Evolutionary conservation across 768 basidiomycete species (phyloP).

Genomic region (Cantharellus anzutake): DNA sequence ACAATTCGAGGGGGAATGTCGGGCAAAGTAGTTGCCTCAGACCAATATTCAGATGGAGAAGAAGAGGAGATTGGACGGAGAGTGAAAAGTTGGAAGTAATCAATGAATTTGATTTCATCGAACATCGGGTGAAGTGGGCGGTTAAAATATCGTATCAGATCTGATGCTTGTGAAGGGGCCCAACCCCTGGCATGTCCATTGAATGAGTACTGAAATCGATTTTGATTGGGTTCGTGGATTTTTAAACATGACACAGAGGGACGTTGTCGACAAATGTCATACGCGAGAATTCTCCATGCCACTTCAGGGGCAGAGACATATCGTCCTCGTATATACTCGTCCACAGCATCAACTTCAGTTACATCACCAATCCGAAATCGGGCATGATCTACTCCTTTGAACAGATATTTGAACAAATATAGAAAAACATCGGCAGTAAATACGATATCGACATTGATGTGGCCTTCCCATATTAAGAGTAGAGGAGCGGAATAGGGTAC

Average conservation of each 20-base stretch:
- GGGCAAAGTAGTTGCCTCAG: background rate
- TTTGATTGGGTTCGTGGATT: background rate
- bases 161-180: background rate
- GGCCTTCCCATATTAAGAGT: conserved; percentile 2
- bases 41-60: background rate
- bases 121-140: background rate
- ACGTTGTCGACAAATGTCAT: conserved; percentile 1
- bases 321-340: conserved; percentile 4
- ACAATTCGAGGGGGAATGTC: background rate
- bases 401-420: conserved; percentile 11
- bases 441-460: conserved; percentile 6
- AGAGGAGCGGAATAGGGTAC: conserved; percentile 2
- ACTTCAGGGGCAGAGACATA: conserved; percentile 8
- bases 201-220: conserved; percentile 1
- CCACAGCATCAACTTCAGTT: conserved; percentile 3
- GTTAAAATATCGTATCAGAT: conserved; percentile 3
- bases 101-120: background rate
- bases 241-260: conserved; percentile 4
- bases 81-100: background rate
- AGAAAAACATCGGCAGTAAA: background rate
- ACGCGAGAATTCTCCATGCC: conserved; percentile 5
- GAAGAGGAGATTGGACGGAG: background rate
- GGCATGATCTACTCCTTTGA: conserved; percentile 5
- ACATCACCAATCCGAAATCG: background rate
- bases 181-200: background rate